phyloP scores from a whole-genome alignment of 495 filamentous ascomycete species.

The Aspergillus affinis region DNA sequence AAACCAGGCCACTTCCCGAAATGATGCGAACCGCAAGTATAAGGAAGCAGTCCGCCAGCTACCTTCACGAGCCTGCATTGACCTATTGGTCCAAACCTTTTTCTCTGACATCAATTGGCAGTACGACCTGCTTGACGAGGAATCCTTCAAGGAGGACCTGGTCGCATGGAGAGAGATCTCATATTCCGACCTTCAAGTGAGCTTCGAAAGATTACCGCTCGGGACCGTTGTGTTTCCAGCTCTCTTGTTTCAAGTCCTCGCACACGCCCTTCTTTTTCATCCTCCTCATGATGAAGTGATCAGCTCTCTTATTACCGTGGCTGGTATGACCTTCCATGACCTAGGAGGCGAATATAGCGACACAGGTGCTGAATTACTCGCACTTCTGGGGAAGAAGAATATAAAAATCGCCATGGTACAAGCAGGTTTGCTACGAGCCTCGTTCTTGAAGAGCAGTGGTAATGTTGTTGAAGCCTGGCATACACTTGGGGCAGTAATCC shows the following conservation, averaged over 20 bases:
- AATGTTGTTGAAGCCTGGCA: slow-evolving; percentile 52
- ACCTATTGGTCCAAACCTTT: slow-evolving; percentile 53
- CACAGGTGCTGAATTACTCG: slow-evolving; percentile 50
- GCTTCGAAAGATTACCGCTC: slow-evolving; percentile 9
- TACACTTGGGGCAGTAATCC: slow-evolving; percentile 53
- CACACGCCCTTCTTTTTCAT: slow-evolving; percentile 53
- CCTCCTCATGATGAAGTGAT: slow-evolving; percentile 47
- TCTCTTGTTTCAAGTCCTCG: slow-evolving; percentile 56
- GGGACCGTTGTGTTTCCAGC: slow-evolving; percentile 46
- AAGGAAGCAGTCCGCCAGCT: slow-evolving; percentile 52
- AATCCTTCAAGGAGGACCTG: slow-evolving; percentile 48
- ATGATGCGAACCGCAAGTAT: slow-evolving; percentile 36
- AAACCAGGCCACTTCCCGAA: slow-evolving; percentile 6
- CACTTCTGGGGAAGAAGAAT: slow-evolving; percentile 53
- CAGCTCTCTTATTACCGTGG: slow-evolving; percentile 55
- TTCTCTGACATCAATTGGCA: slow-evolving; percentile 60
- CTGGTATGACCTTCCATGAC: slow-evolving; percentile 59
- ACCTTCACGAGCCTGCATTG: slow-evolving; percentile 51
- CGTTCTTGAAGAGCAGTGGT: slow-evolving; percentile 37
- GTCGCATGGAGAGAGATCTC: slow-evolving; percentile 42
- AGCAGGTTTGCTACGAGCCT: slow-evolving; percentile 47
- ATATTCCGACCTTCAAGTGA: slow-evolving; percentile 17
- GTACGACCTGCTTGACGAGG: slow-evolving; percentile 55
- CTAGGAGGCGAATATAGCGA: slow-evolving; percentile 60
- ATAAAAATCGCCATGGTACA: slow-evolving; percentile 55